Conservation (phyloP, 768 basidiomycete species). For the Russula vinacea region DNA sequence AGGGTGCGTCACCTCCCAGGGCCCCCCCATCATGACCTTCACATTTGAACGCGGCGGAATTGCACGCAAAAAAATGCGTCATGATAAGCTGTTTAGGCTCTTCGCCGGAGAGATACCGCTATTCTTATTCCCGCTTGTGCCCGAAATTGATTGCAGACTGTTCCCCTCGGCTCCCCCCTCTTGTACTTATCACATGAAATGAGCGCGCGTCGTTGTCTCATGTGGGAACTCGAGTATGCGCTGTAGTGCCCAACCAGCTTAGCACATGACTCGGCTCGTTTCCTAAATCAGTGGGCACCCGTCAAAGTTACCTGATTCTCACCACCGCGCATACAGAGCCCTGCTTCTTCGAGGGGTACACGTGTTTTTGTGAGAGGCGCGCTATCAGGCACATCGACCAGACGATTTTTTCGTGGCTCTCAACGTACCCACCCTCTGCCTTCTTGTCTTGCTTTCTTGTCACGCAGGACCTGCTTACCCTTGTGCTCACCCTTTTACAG, state of each 20-base stretch:
- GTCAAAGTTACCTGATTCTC: conserved; percentile 18
- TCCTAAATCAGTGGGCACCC: conserved; percentile 1
- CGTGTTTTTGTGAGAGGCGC: conserved; percentile 20
- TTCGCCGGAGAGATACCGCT: neutral
- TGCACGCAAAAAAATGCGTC: neutral
- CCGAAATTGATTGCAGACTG: conserved; percentile 1
- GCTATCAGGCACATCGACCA: conserved; percentile 4
- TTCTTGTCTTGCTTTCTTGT: no score
- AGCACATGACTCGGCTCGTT: conserved; percentile 5
- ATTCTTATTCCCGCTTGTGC: neutral
- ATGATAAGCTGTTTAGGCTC: conserved; percentile 17
- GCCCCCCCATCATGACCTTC: conserved; percentile 8
- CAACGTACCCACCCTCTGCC: no score
- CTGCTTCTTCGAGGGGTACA: conserved; percentile 20
- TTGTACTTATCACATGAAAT: conserved; percentile 24
- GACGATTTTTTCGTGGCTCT: no score
- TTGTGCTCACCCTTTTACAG: no score
- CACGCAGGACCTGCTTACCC: no score
- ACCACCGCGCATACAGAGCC: conserved; percentile 2
- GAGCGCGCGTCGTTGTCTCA: conserved; percentile 1
- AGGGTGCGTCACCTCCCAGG: conserved; percentile 19
- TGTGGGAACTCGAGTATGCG: conserved; percentile 1
- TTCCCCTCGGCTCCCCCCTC: neutral
- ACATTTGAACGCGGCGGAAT: conserved; percentile 4
- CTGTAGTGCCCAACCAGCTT: neutral